Conservation (phyloP, 2,329 filamentous ascomycete genomes). For the Phaeophleospora eucalypticola region DNA sequence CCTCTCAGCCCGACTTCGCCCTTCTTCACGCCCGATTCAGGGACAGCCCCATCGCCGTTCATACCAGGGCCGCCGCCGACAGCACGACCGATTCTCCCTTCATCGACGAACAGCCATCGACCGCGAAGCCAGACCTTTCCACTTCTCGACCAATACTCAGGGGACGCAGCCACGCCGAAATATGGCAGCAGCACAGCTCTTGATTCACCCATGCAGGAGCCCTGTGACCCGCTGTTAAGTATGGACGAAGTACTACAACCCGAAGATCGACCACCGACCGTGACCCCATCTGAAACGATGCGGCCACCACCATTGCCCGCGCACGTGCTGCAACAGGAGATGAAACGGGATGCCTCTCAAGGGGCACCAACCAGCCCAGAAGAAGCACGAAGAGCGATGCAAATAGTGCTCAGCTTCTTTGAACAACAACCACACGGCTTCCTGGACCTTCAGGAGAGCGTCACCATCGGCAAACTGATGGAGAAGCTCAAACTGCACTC, state of each 20-base stretch:
- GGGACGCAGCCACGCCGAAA: constrained; percentile 56
- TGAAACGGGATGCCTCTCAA: constrained; percentile 17
- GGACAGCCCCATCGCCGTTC: constrained; percentile 61
- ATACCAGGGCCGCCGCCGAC: constrained; percentile 45
- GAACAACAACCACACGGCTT: constrained; percentile 65
- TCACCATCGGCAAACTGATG: constrained; percentile 74
- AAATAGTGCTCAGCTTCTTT: constrained; percentile 78
- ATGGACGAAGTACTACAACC: constrained; percentile 40
- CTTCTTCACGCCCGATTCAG: constrained; percentile 74
- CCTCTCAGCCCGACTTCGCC: constrained; percentile 71
- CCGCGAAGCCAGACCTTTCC: constrained; percentile 88
- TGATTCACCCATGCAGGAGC: constrained; percentile 34
- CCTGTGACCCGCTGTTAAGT: constrained; percentile 33
- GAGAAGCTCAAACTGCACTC: constrained; percentile 69
- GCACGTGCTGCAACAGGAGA: constrained; percentile 23
- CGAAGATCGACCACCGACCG: constrained; percentile 22
- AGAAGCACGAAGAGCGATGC: constrained; percentile 76
- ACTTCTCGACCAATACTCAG: constrained; percentile 58
- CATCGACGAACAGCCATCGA: constrained; percentile 58
- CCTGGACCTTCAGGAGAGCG: constrained; percentile 72
- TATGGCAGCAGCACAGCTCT: constrained; percentile 41
- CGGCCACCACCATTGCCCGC: constrained; percentile 44
- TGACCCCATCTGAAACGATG: constrained; percentile 39
- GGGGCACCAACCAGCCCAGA: constrained; percentile 66
- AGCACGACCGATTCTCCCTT: constrained; percentile 36